A percentile compares a stretch with the other conserved stretches of the same genome.
Evolutionary conservation across 257 asterid species (phyloP).

Genomic region (Solanum bukasovii): DNA sequence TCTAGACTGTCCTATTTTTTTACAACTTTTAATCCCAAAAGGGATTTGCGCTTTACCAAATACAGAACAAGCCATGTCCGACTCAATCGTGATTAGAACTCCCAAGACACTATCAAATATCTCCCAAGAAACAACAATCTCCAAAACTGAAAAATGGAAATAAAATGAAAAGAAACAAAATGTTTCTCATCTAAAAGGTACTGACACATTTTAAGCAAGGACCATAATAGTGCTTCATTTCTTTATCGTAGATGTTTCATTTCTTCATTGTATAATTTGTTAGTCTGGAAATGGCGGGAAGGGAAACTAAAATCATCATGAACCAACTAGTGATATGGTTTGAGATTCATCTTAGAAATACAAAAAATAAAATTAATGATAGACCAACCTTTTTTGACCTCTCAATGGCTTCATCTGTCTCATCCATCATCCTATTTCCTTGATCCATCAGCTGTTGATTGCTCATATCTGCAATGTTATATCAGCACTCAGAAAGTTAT

Average conservation of each 20-base stretch:
- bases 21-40: not conserved
- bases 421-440: constrained; percentile 86
- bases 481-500: constrained; percentile 9
- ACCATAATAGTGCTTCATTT: not conserved
- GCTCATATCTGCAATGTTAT: constrained; percentile 62
- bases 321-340: not conserved
- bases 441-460: constrained; percentile 83
- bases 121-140: not conserved
- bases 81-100: not conserved
- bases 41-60: not conserved
- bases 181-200: not conserved
- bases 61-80: not conserved
- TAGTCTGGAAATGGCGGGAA: not conserved
- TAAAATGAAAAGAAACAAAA: not conserved
- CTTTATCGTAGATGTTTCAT: not conserved
- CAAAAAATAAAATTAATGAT: not conserved
- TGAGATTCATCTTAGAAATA: not conserved
- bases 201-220: not conserved
- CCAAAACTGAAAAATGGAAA: not conserved
- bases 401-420: constrained; percentile 88
- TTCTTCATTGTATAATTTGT: not conserved
- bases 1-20: not conserved
- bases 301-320: not conserved
- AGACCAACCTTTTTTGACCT: constrained; percentile 68
- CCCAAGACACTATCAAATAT: not conserved